Evolutionary conservation across 176 grass and related monocot genomes (phyloP).

Genomic region (Avena eriantha): DNA sequence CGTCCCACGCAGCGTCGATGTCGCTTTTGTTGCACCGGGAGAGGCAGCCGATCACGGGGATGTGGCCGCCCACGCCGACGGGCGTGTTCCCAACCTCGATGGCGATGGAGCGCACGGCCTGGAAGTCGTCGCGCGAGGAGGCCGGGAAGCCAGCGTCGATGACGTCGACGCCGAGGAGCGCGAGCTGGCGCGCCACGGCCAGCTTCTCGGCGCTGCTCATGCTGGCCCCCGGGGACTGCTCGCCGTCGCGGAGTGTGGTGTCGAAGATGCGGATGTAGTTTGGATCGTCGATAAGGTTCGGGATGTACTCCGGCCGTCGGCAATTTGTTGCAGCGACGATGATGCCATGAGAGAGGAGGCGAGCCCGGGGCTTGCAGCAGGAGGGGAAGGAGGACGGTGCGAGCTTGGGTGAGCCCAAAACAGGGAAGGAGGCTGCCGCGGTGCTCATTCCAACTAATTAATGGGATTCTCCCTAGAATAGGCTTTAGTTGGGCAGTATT

Average conservation of each 20-base stretch:
- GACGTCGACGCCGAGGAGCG: constrained; percentile 84
- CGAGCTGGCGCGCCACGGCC: constrained; percentile 72
- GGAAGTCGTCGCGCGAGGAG: constrained; percentile 81
- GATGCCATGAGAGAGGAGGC: constrained; percentile 24
- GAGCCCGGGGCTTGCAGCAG: background rate
- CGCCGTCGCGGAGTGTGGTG: constrained; percentile 91
- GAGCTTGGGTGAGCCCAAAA: background rate
- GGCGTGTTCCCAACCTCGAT: constrained; percentile 77
- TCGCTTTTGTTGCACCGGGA: constrained; percentile 73
- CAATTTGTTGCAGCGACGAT: background rate
- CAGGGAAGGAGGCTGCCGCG: background rate
- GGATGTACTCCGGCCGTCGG: constrained; percentile 54
- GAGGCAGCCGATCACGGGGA: constrained; percentile 80
- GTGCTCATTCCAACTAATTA: background rate
- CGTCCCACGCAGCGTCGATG: constrained; percentile 88
- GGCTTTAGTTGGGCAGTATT: background rate
- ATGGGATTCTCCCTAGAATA: background rate
- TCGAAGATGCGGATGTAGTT: constrained; percentile 91
- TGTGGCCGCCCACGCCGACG: constrained; percentile 53
- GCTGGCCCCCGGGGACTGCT: constrained; percentile 86
- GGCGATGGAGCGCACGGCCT: constrained; percentile 87
- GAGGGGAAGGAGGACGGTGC: background rate
- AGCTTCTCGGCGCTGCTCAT: constrained; percentile 88
- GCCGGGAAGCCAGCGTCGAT: constrained; percentile 93
- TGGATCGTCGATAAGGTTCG: constrained; percentile 64